phyloP scores from a whole-genome alignment of 331 rosid species.

The Acacia concinna region DNA sequence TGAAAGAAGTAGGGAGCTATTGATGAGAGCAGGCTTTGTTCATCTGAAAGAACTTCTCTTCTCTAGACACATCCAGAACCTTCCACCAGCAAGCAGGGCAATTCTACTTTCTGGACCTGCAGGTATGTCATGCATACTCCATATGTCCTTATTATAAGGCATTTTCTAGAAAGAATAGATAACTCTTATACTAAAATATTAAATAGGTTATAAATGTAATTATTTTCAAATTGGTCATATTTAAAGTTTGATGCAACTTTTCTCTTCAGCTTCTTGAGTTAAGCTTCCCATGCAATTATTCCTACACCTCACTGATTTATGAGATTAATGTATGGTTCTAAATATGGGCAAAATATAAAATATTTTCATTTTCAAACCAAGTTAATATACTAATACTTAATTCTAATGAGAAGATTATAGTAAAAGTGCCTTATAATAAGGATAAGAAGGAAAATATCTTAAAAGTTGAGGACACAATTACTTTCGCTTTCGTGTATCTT shows the following conservation, averaged over 20 bases:
- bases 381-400: background rate
- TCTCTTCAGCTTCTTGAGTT: too few species aligned
- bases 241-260: background rate
- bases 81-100: slow-evolving; percentile 82
- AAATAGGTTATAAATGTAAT: too few species aligned
- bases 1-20: slow-evolving; percentile 58
- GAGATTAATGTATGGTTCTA: background rate
- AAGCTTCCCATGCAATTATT: background rate
- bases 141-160: background rate
- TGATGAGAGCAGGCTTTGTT: slow-evolving; percentile 76
- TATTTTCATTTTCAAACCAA: background rate
- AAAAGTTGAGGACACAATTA: background rate
- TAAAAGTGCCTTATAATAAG: background rate
- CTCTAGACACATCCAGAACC: slow-evolving; percentile 77
- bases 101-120: slow-evolving; percentile 88
- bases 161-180: too few species aligned
- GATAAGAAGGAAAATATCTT: too few species aligned
- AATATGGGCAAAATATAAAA: background rate
- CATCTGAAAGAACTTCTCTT: slow-evolving; percentile 66
- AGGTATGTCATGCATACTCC: slow-evolving; percentile 39
- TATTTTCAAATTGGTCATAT: too few species aligned
- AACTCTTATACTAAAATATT: too few species aligned
- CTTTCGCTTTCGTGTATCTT: background rate
- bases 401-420: too few species aligned
- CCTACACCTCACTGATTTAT: background rate